Conservation (phyloP, 2,329 filamentous ascomycete genomes). For the Exophiala aquamarina region DNA sequence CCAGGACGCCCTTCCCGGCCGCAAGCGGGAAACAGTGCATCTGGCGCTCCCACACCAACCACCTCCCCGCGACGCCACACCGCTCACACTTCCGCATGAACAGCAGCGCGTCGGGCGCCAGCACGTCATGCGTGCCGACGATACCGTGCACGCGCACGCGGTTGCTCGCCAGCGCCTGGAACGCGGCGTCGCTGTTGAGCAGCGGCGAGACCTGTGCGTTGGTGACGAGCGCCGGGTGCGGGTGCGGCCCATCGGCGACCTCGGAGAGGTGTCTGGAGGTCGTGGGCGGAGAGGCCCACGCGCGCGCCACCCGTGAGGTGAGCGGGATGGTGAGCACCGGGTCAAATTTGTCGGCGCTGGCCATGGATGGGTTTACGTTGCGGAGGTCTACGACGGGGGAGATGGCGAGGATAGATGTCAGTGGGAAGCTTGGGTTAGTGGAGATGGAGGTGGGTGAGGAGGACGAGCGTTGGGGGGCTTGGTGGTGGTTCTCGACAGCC, state of each 20-base stretch:
- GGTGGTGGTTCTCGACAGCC: constrained; percentile 13
- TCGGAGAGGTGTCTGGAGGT: no score
- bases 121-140: constrained; percentile 53
- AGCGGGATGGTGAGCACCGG: constrained; percentile 47
- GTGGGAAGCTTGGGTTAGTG: constrained; percentile 3
- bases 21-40: constrained; percentile 62
- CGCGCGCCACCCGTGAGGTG: constrained; percentile 42
- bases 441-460: background rate
- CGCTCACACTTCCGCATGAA: constrained; percentile 49
- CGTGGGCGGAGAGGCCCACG: constrained; percentile 34
- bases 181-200: constrained; percentile 36
- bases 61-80: constrained; percentile 49
- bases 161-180: constrained; percentile 38
- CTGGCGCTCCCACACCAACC: constrained; percentile 60
- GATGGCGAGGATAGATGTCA: constrained; percentile 41
- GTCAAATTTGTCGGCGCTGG: constrained; percentile 41
- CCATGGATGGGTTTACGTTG: constrained; percentile 47
- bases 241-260: background rate
- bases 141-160: constrained; percentile 54
- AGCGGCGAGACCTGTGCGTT: constrained; percentile 53
- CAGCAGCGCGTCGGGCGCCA: constrained; percentile 52
- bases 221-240: background rate
- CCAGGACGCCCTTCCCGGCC: constrained; percentile 48
- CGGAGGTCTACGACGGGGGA: constrained; percentile 52
- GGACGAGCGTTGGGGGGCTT: background rate